phyloP scores from a whole-genome alignment of 352 stramenopile species.

The Pythium chondricola region DNA sequence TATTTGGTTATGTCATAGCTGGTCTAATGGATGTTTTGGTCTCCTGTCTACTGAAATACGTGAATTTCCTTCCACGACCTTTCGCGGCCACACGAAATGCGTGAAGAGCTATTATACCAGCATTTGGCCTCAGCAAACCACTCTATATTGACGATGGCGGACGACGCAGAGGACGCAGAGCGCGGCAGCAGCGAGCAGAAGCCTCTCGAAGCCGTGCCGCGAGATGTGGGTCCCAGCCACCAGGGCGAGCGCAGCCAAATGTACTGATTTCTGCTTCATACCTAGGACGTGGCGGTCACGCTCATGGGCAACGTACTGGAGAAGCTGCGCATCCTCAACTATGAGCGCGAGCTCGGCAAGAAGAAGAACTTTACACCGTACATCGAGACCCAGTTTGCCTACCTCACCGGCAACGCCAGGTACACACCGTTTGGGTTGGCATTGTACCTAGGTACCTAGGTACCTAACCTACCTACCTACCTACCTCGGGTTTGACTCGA shows the following conservation, averaged over 20 bases:
- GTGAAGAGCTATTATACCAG: too few species aligned
- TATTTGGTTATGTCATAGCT: too few species aligned
- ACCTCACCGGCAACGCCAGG: conserved; percentile 47
- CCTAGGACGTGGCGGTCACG: conserved; percentile 67
- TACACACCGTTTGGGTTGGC: too few species aligned
- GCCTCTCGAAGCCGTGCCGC: conserved; percentile 12
- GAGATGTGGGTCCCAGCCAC: conserved; percentile 19
- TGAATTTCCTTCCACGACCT: too few species aligned
- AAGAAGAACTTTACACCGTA: conserved; percentile 71
- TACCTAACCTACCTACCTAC: not conserved
- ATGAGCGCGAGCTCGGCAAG: conserved; percentile 66
- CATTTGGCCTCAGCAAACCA: too few species aligned
- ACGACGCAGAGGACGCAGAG: conserved; percentile 27
- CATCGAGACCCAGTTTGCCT: conserved; percentile 71
- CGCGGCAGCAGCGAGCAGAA: conserved; percentile 18
- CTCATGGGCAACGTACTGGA: conserved; percentile 82
- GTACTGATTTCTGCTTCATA: not conserved
- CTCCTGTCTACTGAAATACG: too few species aligned
- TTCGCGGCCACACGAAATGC: too few species aligned
- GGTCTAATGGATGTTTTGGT: too few species aligned
- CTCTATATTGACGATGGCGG: too few species aligned
- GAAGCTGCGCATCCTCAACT: conserved; percentile 75
- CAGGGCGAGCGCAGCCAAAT: not conserved
- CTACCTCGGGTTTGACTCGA: too few species aligned
- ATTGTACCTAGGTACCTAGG: not conserved